Evolutionary conservation across 192 early-diverging fungal genomes (phyloP).

Genomic region (Anaeromyces robustus): DNA sequence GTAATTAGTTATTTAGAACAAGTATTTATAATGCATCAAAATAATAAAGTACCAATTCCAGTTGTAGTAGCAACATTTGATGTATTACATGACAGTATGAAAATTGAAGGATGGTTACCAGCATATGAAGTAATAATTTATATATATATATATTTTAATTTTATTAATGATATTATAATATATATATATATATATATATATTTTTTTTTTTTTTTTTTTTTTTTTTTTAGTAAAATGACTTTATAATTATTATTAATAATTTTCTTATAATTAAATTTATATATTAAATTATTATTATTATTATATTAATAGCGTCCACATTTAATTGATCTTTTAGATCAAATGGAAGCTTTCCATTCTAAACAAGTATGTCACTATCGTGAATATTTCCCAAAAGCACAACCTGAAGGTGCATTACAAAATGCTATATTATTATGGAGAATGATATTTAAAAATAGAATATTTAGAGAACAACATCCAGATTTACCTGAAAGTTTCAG

Average conservation of each 20-base stretch:
- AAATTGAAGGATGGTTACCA: constrained; percentile 17
- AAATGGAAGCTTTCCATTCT: constrained; percentile 29
- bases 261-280: background rate
- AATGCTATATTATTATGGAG: constrained; percentile 29
- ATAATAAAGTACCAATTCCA: constrained; percentile 18
- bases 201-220: constrained; percentile 7
- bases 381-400: constrained; percentile 35
- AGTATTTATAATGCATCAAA: constrained; percentile 27
- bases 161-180: no score
- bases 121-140: constrained; percentile 11
- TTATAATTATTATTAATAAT: background rate
- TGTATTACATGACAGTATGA: constrained; percentile 17
- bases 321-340: constrained; percentile 18
- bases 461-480: constrained; percentile 25
- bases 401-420: constrained; percentile 23
- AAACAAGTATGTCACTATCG: constrained; percentile 33
- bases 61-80: constrained; percentile 24
- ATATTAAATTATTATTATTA: background rate
- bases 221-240: no score
- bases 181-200: background rate
- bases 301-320: constrained; percentile 8
- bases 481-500: constrained; percentile 20
- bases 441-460: constrained; percentile 26
- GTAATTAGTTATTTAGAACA: constrained; percentile 24
- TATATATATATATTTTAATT: no score